Percentiles rank a stretch among this genome's conserved stretches.
Conservation (phyloP, 768 basidiomycete genomes). For the Tephrocybe rancida region DNA sequence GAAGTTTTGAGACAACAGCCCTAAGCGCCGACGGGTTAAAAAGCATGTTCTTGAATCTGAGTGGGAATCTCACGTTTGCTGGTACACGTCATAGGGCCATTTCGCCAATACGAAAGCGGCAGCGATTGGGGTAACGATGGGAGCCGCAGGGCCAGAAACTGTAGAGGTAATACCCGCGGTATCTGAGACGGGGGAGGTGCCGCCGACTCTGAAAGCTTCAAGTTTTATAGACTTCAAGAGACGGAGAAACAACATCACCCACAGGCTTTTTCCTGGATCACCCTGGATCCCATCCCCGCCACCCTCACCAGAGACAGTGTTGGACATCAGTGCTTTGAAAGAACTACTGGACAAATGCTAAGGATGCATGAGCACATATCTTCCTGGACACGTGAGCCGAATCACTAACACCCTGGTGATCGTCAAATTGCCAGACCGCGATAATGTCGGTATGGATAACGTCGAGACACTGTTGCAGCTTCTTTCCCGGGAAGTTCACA, state of each 20-base stretch:
- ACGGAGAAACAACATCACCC: neutral
- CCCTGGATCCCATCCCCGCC: neutral
- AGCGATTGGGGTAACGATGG: too few species aligned
- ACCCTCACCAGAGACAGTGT: conserved; percentile 10
- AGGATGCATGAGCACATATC: neutral
- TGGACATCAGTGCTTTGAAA: conserved; percentile 21
- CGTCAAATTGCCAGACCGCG: conserved; percentile 25
- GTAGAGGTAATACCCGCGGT: conserved; percentile 16
- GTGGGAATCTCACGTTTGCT: conserved; percentile 18
- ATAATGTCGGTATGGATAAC: conserved; percentile 26
- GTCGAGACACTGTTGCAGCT: conserved; percentile 20
- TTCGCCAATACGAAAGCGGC: conserved; percentile 17
- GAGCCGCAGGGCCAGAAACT: conserved; percentile 17
- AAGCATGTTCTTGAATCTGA: neutral
- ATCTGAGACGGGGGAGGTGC: conserved; percentile 12
- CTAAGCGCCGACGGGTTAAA: conserved; percentile 1
- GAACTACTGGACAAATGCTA: conserved; percentile 17
- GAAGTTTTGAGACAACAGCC: conserved; percentile 7
- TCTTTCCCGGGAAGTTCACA: conserved; percentile 18
- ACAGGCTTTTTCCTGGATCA: conserved; percentile 8
- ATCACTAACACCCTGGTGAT: conserved; percentile 19
- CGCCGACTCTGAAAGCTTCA: neutral
- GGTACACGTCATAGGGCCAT: conserved; percentile 22
- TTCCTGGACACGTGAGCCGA: neutral
- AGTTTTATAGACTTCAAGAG: neutral